Evolutionary conservation across 768 basidiomycete genomes (phyloP).

Genomic region (Pulveroboletus sp.): DNA sequence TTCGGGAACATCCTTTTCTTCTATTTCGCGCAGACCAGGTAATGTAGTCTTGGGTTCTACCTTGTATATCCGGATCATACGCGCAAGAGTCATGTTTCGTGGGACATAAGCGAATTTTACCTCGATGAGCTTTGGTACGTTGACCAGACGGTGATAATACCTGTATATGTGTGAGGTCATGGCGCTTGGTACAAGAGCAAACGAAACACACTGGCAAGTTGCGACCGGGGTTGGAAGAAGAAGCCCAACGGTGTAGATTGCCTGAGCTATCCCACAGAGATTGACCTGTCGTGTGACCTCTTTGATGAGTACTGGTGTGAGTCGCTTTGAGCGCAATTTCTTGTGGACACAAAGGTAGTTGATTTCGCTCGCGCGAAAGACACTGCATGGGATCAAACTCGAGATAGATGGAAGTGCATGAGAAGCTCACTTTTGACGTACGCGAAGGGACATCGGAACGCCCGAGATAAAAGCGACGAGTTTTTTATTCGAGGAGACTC

Average conservation of each 20-base stretch:
- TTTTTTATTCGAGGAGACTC: slow-evolving; percentile 85
- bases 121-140: slow-evolving; percentile 88
- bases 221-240: slow-evolving; percentile 92
- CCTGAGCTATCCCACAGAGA: slow-evolving; percentile 88
- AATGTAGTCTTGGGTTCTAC: slow-evolving; percentile 49
- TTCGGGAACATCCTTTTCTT: slow-evolving; percentile 65
- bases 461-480: slow-evolving; percentile 96
- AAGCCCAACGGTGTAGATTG: slow-evolving; percentile 93
- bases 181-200: background rate
- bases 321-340: slow-evolving; percentile 90
- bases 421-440: slow-evolving; percentile 68
- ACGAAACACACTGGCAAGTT: slow-evolving; percentile 61
- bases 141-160: slow-evolving; percentile 89
- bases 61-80: slow-evolving; percentile 77
- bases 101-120: slow-evolving; percentile 86
- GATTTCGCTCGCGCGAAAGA: slow-evolving; percentile 78
- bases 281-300: slow-evolving; percentile 93
- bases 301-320: slow-evolving; percentile 95
- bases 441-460: slow-evolving; percentile 80
- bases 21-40: slow-evolving; percentile 82
- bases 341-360: slow-evolving; percentile 98
- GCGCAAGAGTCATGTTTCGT: slow-evolving; percentile 83
- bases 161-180: slow-evolving; percentile 34
- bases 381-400: slow-evolving; percentile 36
- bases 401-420: background rate